phyloP scores from a whole-genome alignment of 73 alveolate genomes.

The Paramecium pentaurelia region DNA sequence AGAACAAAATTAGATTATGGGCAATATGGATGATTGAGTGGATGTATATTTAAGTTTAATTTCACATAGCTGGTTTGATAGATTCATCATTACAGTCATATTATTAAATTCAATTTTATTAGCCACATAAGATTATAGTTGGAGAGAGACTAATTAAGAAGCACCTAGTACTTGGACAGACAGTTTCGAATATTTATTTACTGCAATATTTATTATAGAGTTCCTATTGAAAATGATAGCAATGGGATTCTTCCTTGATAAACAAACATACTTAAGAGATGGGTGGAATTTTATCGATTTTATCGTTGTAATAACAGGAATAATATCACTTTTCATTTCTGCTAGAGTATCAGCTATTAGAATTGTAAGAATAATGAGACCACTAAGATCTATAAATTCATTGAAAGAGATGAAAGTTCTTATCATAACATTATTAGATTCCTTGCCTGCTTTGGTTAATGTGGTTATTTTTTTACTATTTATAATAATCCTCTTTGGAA shows the following conservation, averaged over 20 bases:
- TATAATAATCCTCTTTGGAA: conserved; percentile 72
- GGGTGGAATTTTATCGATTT: conserved; percentile 83
- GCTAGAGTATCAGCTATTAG: conserved; percentile 55
- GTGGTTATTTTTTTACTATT: conserved; percentile 69
- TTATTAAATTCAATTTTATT: background rate
- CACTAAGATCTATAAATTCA: conserved; percentile 76
- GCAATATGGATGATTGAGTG: conserved; percentile 40
- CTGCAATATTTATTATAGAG: conserved; percentile 60
- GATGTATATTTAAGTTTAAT: background rate
- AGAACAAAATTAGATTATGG: conserved; percentile 11
- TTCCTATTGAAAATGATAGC: conserved; percentile 60
- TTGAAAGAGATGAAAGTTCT: conserved; percentile 75
- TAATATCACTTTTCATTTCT: conserved; percentile 61
- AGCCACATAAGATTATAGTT: conserved; percentile 20
- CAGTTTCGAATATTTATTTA: conserved; percentile 44
- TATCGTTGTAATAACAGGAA: conserved; percentile 75
- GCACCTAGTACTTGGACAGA: conserved; percentile 16
- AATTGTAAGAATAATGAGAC: conserved; percentile 75
- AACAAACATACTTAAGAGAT: conserved; percentile 75
- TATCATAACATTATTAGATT: conserved; percentile 58
- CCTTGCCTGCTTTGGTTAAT: conserved; percentile 74
- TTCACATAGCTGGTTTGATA: conserved; percentile 7
- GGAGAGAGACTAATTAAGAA: background rate
- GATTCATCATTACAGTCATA: background rate
- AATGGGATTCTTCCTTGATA: conserved; percentile 60